These are phyloP conservation scores for Euphrasia arctica DNA, from an alignment of 305 asterid species.

Conservation along the genomic window DNA sequence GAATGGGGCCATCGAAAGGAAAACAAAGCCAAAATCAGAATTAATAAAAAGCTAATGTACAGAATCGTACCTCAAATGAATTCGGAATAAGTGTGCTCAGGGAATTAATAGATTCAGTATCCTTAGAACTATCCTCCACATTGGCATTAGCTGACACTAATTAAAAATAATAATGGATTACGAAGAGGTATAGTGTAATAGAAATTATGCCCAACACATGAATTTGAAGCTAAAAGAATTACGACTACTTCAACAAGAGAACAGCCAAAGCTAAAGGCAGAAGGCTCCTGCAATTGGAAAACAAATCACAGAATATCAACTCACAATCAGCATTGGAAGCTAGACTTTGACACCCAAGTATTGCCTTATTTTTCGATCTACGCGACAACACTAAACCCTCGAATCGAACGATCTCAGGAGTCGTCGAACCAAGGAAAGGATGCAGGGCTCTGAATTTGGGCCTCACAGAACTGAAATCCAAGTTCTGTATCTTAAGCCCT, in stretches of 20 bases:
- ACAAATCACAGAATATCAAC: conserved; percentile 25
- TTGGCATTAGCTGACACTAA: conserved; percentile 28
- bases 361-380: conserved; percentile 34
- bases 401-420: conserved; percentile 29
- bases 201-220: too few relatives aligned
- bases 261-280: conserved; percentile 18
- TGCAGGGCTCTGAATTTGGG: conserved; percentile 43
- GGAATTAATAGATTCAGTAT: conserved; percentile 30
- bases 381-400: conserved; percentile 46
- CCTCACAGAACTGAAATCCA: conserved; percentile 43
- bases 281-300: not conserved
- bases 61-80: conserved; percentile 52
- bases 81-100: conserved; percentile 51
- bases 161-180: not conserved
- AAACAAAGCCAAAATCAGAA: too few relatives aligned
- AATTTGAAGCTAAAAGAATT: conserved; percentile 1
- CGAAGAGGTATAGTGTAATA: too few relatives aligned
- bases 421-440: conserved; percentile 35
- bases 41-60: too few relatives aligned
- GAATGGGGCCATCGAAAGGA: too few relatives aligned
- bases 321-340: conserved; percentile 46
- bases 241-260: not conserved
- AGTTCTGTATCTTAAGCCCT: conserved; percentile 44
- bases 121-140: conserved; percentile 42
- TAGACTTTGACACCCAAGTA: conserved; percentile 36